A percentile compares a stretch with the other conserved stretches of the same genome.
phyloP scores from a whole-genome alignment of 2,329 filamentous ascomycete genomes.

The Trichoderma atroviride region DNA sequence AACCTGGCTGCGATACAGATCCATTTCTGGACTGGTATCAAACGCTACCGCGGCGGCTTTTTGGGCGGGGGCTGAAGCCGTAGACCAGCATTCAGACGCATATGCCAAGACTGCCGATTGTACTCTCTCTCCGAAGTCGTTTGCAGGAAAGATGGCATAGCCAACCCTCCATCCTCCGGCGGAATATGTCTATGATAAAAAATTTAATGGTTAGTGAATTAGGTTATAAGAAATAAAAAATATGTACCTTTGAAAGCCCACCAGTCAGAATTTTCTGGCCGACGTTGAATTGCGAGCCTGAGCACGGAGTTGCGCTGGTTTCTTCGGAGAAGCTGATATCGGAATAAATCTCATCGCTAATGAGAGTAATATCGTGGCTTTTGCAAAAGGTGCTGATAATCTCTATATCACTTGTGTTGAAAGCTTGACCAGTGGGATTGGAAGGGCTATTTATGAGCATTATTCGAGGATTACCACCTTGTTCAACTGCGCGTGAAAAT shows the following conservation, averaged over 20 bases:
- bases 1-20: background rate
- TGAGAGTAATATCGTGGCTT: background rate
- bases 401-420: background rate
- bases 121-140: background rate
- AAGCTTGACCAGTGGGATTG: background rate
- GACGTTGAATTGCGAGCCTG: background rate
- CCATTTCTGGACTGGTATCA: background rate
- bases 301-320: background rate
- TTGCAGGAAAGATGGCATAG: background rate
- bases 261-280: background rate
- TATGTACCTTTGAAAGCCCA: background rate
- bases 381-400: background rate
- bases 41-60: background rate
- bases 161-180: background rate
- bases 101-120: background rate
- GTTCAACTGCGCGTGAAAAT: background rate
- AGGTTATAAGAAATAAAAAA: background rate
- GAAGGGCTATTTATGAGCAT: background rate
- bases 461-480: background rate
- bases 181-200: background rate
- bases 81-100: conserved; percentile 11
- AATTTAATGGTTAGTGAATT: background rate
- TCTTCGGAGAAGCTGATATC: background rate
- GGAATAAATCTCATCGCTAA: background rate
- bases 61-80: background rate